Evolutionary conservation across 768 basidiomycete species (phyloP).

Genomic region (Trametes sanguinea): DNA sequence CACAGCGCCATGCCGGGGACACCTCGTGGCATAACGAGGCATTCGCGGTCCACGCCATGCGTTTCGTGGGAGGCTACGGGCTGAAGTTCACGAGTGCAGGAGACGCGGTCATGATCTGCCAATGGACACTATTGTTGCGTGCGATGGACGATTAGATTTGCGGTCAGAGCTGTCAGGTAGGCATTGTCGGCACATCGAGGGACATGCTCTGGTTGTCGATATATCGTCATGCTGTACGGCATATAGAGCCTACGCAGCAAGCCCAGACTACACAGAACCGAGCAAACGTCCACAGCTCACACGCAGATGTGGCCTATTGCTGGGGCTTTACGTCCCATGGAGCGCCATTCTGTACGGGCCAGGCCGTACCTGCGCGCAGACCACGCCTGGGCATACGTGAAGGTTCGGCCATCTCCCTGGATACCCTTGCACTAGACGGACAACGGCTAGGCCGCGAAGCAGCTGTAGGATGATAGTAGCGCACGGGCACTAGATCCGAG

Average conservation of each 20-base stretch:
- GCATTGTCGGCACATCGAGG: background rate
- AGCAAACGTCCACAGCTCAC: background rate
- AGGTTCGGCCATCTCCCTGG: slow-evolving; percentile 6
- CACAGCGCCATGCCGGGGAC: background rate
- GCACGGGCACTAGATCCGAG: slow-evolving; percentile 2
- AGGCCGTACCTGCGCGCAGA: background rate
- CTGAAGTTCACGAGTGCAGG: background rate
- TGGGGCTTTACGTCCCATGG: background rate
- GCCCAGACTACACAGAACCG: background rate
- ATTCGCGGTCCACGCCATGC: background rate
- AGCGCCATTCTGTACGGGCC: background rate
- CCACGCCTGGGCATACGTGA: background rate
- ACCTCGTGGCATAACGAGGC: background rate
- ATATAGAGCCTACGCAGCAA: background rate
- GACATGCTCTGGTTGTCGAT: background rate
- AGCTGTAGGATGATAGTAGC: background rate
- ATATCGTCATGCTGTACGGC: background rate
- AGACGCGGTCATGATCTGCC: background rate
- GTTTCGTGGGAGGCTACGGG: background rate
- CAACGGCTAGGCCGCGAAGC: background rate
- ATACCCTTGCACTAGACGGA: background rate
- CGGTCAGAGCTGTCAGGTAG: too few relatives aligned
- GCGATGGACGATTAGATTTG: too few relatives aligned
- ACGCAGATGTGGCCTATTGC: background rate
- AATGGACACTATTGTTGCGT: too few relatives aligned